Conservation (phyloP, 345 rosid species). For the Pseudoturritis turrita region DNA sequence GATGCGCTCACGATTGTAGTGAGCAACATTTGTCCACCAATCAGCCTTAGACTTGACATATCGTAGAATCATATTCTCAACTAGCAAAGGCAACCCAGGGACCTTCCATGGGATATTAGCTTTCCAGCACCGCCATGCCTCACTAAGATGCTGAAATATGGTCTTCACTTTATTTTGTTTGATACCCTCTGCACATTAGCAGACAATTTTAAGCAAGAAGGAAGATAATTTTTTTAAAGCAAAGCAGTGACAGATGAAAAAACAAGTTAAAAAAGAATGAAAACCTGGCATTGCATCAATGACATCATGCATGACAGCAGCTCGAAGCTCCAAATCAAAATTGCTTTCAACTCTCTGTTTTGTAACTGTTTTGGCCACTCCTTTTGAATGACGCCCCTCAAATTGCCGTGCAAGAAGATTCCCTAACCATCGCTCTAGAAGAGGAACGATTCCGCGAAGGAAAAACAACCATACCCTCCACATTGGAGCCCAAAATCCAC, state of each 20-base stretch:
- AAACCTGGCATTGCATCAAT: conserved; percentile 99
- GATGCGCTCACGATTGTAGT: conserved; percentile 97
- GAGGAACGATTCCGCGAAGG: conserved; percentile 96
- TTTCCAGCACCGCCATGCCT: conserved; percentile 99
- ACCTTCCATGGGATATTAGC: conserved; percentile 99
- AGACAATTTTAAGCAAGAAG: conserved; percentile 5
- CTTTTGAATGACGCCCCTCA: conserved; percentile 99
- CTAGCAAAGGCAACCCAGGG: conserved; percentile 96
- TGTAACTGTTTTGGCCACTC: conserved; percentile 99
- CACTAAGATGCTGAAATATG: conserved; percentile 96
- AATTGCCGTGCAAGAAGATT: conserved; percentile 95
- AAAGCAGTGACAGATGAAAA: no score
- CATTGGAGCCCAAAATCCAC: conserved; percentile 99
- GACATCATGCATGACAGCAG: conserved; percentile 99
- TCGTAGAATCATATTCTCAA: conserved; percentile 98
- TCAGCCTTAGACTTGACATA: conserved; percentile 99
- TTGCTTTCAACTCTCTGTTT: conserved; percentile 99
- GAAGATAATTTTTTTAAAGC: no score
- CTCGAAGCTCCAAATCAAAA: conserved; percentile 98
- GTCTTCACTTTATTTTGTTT: conserved; percentile 97
- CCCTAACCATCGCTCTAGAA: conserved; percentile 92
- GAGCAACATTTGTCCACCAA: conserved; percentile 99
- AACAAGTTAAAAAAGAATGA: background rate
- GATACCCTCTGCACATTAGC: conserved; percentile 76
- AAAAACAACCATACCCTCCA: conserved; percentile 99